Base-by-base conservation (phyloP, 371 early-diverging fungal genomes). In the Polyrhizophydium stewartii region DNA sequence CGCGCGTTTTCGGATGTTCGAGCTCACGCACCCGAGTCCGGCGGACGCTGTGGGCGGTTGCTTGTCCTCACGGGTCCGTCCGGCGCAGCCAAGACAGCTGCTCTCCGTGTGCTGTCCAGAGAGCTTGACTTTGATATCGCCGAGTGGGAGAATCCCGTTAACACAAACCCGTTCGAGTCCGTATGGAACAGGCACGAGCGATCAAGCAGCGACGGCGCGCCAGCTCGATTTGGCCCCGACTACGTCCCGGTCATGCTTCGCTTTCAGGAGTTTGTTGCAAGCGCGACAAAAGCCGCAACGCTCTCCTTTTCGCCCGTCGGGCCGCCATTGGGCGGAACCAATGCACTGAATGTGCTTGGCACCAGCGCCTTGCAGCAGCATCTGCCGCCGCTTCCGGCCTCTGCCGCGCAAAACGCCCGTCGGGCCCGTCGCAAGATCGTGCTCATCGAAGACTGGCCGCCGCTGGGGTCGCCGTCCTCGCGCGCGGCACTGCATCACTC, bases 81-180 rank as follows among this genome's bases (percentile, higher is more conserved):
- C 9, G 90, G 90, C n/a, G 63, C 81, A 25, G 86, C 87, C 40
- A 89, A 89, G 67, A 88, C 90, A 19, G 79, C 89, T 9, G 75
- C 79, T 3, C 56, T 89, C 22, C 63, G 71, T 1, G 67, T 81
- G 65, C 60, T 89, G n/a, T 69, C 87, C 1, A 61, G 64, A 9
- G 84, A 88, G 47, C 66, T 89, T 61, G 65, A 61, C 1, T 66
- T 84, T 31, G 77, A 82, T 1, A 69, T 89, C n/a, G 60, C 85
- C 19, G 90, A 89, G 63, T 89, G 90, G 90, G 68, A 74, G 61
- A 89, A 89, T 61, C 83, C 89, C 1, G 65, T 78, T 9, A 71
- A 82, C 46, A 64, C 60, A 7, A 71, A 62, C 50, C 6, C 25
- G 12, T 43, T 64, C 25, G 56, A 61, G 32, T 30, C 52, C 1